phyloP scores from a whole-genome alignment of 2,329 filamentous ascomycete species.

The Epichloe bromicola region DNA sequence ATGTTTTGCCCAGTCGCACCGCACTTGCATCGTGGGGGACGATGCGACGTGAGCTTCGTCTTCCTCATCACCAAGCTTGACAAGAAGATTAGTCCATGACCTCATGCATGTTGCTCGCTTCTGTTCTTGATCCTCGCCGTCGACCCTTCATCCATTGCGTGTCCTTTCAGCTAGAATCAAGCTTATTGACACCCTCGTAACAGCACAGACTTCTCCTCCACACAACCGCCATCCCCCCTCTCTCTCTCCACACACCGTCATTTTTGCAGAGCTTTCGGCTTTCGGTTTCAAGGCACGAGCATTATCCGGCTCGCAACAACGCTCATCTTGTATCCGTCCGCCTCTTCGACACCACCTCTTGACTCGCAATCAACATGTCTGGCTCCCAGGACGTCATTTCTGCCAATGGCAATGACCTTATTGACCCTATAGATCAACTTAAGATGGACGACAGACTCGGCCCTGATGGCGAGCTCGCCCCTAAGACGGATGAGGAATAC shows the following conservation, averaged over 20 bases:
- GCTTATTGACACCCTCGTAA: not conserved
- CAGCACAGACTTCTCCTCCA: not conserved
- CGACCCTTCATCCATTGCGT: not conserved
- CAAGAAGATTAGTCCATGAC: not conserved
- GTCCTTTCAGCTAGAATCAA: not conserved
- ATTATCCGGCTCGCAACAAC: not conserved
- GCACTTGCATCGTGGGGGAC: not conserved
- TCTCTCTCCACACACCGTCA: no score
- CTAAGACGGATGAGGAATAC: constrained; percentile 95
- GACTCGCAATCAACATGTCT: constrained; percentile 37
- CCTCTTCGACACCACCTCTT: not conserved
- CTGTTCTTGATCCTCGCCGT: not conserved
- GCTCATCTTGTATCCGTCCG: constrained; percentile 6
- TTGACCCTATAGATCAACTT: constrained; percentile 50
- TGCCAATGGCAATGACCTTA: constrained; percentile 47
- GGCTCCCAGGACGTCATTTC: constrained; percentile 43
- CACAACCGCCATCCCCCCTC: not conserved
- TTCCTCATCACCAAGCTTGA: not conserved
- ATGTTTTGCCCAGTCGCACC: not conserved
- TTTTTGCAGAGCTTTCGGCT: not conserved
- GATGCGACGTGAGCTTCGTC: not conserved
- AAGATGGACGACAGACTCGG: constrained; percentile 54
- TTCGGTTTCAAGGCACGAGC: not conserved
- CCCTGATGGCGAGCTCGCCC: constrained; percentile 63
- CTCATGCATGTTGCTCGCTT: not conserved